Percentiles rank a stretch among this genome's conserved stretches.
These are phyloP conservation scores for Phaseolus coccineus DNA, from an alignment of 331 rosid genomes.

Conservation along the genomic window DNA sequence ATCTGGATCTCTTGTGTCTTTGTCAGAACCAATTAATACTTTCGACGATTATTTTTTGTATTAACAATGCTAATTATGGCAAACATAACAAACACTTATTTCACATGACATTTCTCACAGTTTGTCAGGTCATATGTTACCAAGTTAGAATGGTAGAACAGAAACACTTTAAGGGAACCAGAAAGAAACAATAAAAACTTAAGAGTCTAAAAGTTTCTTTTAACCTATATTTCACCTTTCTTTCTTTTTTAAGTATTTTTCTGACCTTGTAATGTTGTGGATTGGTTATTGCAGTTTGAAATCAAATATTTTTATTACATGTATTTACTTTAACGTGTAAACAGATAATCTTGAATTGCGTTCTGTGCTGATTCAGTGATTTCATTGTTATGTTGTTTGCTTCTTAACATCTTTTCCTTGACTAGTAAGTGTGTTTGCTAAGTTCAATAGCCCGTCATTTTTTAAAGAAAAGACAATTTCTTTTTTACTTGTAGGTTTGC, in stretches of 20 bases:
- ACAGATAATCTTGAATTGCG: not conserved
- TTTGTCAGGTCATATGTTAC: not conserved
- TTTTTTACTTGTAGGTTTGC: slow-evolving; percentile 53
- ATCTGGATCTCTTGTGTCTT: not conserved
- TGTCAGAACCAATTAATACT: not conserved
- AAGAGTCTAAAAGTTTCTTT: not conserved
- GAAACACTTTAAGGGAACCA: not conserved
- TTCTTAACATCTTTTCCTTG: not conserved
- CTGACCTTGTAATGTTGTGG: not conserved
- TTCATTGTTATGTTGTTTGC: not conserved
- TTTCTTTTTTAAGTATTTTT: not conserved
- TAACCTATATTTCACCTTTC: not conserved
- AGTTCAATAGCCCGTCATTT: not conserved
- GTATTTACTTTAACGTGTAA: slow-evolving; percentile 1
- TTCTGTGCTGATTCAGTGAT: not conserved
- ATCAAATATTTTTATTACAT: not conserved
- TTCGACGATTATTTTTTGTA: not conserved
- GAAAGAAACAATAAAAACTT: not conserved
- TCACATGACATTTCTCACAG: not conserved
- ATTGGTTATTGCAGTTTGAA: slow-evolving; percentile 2
- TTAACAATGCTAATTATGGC: not conserved
- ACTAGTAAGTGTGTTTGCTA: not conserved
- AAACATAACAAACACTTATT: not conserved
- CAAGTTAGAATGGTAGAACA: not conserved
- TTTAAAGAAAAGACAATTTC: slow-evolving; percentile 19